A percentile compares a stretch with the other conserved stretches of the same genome.
phyloP scores from a whole-genome alignment of 495 filamentous ascomycete genomes.

The Aspergillus leporis region DNA sequence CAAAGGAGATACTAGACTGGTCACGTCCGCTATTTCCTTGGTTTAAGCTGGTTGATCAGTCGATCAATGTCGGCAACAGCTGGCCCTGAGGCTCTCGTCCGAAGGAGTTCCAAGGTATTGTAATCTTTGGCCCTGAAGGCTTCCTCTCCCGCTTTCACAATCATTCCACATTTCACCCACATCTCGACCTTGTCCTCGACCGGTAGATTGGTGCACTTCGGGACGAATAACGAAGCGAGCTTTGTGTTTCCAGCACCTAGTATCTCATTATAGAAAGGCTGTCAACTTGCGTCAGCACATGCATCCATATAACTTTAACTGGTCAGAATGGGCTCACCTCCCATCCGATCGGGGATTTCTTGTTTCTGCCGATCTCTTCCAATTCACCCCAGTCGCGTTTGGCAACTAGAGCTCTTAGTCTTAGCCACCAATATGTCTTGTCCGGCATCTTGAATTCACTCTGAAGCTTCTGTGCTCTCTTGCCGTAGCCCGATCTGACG shows the following conservation, averaged over 20 bases:
- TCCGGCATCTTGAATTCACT: slow-evolving; percentile 92
- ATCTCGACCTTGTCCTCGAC: slow-evolving; percentile 76
- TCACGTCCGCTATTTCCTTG: slow-evolving; percentile 40
- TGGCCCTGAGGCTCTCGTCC: slow-evolving; percentile 55
- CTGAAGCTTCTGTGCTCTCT: slow-evolving; percentile 80
- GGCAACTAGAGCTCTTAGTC: slow-evolving; percentile 83
- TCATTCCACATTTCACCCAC: slow-evolving; percentile 94
- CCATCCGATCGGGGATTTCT: slow-evolving; percentile 95
- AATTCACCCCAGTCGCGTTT: slow-evolving; percentile 90
- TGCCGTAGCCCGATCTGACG: slow-evolving; percentile 70
- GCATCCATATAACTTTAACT: slow-evolving; percentile 13
- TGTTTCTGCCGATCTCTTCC: slow-evolving; percentile 69
- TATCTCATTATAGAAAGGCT: slow-evolving; percentile 91
- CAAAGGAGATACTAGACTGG: slow-evolving; percentile 15
- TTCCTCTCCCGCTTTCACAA: slow-evolving; percentile 89
- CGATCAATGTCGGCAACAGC: slow-evolving; percentile 59
- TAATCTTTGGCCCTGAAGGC: slow-evolving; percentile 79
- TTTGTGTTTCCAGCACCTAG: slow-evolving; percentile 88
- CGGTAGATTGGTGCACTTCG: slow-evolving; percentile 72
- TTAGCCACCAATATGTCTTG: slow-evolving; percentile 86
- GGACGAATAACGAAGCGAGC: slow-evolving; percentile 78
- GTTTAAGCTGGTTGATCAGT: slow-evolving; percentile 58
- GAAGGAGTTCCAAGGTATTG: slow-evolving; percentile 61
- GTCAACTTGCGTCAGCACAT: slow-evolving; percentile 26
- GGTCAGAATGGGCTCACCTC: slow-evolving; percentile 56